Conservation (phyloP, 225 moss, liverwort and hornwort species). For the Straminergon stramineum region DNA sequence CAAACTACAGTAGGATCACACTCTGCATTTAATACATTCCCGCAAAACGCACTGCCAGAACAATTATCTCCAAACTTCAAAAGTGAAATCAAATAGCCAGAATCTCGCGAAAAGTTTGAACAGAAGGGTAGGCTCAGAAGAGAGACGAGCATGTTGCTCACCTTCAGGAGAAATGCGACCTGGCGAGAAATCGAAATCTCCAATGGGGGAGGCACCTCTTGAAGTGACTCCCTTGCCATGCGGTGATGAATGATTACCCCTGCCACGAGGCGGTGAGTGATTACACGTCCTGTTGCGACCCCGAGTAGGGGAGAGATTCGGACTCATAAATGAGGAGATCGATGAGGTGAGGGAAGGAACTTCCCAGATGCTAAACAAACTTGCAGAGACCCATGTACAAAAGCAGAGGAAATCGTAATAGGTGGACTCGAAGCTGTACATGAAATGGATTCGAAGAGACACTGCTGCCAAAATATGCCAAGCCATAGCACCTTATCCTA, state of each 20-base stretch:
- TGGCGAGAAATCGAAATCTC: conserved; percentile 2
- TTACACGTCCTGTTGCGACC: conserved; percentile 1
- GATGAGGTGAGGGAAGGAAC: background rate
- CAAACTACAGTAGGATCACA: background rate
- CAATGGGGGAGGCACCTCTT: background rate
- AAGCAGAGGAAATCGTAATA: conserved; percentile 7
- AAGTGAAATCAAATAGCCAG: background rate
- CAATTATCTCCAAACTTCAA: background rate
- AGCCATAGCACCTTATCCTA: conserved; percentile 8
- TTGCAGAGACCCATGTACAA: background rate
- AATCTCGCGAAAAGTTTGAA: background rate
- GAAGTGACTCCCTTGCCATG: background rate
- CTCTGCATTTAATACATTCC: background rate
- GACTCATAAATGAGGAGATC: conserved; percentile 24
- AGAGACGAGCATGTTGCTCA: background rate
- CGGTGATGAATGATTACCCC: background rate
- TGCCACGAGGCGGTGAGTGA: conserved; percentile 27
- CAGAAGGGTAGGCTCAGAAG: background rate
- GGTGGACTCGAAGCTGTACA: conserved; percentile 11
- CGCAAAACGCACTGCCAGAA: background rate
- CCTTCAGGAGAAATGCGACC: conserved; percentile 3
- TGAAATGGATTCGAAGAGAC: conserved; percentile 32
- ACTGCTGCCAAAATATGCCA: conserved; percentile 8
- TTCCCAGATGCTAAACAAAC: conserved; percentile 1
- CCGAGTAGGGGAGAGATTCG: conserved; percentile 22